Evolutionary conservation across 805 yeast species (phyloP).

Genomic region (Schwanniomyces vanrijiae): DNA sequence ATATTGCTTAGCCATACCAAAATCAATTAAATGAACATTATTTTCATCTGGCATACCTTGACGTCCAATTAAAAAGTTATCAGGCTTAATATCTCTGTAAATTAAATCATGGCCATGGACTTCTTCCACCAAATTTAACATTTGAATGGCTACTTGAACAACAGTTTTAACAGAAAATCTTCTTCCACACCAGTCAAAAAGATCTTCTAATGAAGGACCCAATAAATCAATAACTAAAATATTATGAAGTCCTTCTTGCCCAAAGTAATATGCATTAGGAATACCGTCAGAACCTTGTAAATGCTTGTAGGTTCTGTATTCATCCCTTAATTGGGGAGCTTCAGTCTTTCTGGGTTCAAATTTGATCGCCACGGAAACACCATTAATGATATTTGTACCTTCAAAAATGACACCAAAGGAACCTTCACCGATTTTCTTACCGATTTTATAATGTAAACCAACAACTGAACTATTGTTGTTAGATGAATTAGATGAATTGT

Average conservation of each 20-base stretch:
- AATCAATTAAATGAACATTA: constrained; percentile 72
- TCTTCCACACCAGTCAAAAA: constrained; percentile 87
- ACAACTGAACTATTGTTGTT: constrained; percentile 40
- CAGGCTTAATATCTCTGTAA: constrained; percentile 82
- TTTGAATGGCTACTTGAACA: constrained; percentile 72
- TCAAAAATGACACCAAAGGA: constrained; percentile 84
- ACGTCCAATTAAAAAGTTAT: constrained; percentile 72
- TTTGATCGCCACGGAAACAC: constrained; percentile 70
- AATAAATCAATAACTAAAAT: constrained; percentile 73
- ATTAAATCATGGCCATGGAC: constrained; percentile 77
- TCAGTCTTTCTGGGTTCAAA: constrained; percentile 80
- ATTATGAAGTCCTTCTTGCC: constrained; percentile 82
- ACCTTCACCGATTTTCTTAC: constrained; percentile 85
- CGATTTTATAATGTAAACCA: constrained; percentile 74
- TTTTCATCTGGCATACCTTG: constrained; percentile 62
- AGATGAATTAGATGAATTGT: constrained; percentile 14
- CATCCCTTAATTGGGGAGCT: constrained; percentile 82
- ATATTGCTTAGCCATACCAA: constrained; percentile 86
- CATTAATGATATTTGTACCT: constrained; percentile 70
- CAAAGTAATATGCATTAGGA: constrained; percentile 83
- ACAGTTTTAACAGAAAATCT: constrained; percentile 70
- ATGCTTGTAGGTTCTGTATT: constrained; percentile 74
- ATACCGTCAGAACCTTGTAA: constrained; percentile 69
- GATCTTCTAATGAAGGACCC: constrained; percentile 80
- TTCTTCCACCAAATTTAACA: constrained; percentile 70